A percentile compares a stretch with the other conserved stretches of the same genome.
These are phyloP conservation scores for Penicillium malachiteum DNA, from an alignment of 495 filamentous ascomycete genomes.

Conservation along the genomic window DNA sequence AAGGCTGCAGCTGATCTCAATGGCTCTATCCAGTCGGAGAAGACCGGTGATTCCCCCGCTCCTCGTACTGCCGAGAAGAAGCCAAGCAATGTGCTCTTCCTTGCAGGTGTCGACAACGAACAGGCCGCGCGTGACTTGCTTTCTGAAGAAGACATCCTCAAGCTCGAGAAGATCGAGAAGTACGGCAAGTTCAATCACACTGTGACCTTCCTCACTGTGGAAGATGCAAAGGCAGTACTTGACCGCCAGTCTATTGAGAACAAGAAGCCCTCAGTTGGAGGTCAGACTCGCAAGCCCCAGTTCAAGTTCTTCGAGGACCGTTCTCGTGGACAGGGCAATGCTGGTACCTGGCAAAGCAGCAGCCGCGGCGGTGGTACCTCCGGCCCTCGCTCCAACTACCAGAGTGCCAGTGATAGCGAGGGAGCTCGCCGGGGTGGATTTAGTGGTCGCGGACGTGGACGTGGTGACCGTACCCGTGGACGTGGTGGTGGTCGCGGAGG, in stretches of 20 bases:
- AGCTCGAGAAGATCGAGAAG: slow-evolving; percentile 76
- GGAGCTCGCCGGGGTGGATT: slow-evolving; percentile 60
- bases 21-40: slow-evolving; percentile 37
- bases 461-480: slow-evolving; percentile 20
- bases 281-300: slow-evolving; percentile 66
- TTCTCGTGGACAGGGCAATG: slow-evolving; percentile 54
- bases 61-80: slow-evolving; percentile 46
- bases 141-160: slow-evolving; percentile 73
- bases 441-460: slow-evolving; percentile 55
- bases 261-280: slow-evolving; percentile 62
- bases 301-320: slow-evolving; percentile 78
- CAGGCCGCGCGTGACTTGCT: slow-evolving; percentile 79
- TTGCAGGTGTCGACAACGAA: slow-evolving; percentile 73
- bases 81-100: slow-evolving; percentile 75
- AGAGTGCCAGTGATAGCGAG: slow-evolving; percentile 85
- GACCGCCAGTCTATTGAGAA: slow-evolving; percentile 68
- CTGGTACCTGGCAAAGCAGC: slow-evolving; percentile 74
- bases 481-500: slow-evolving; percentile 52
- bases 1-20: slow-evolving; percentile 37
- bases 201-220: slow-evolving; percentile 71
- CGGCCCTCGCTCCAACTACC: slow-evolving; percentile 62
- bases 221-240: slow-evolving; percentile 76
- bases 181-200: slow-evolving; percentile 70
- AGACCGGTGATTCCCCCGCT: slow-evolving; percentile 37
- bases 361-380: slow-evolving; percentile 54